Conservation (phyloP, 257 asterid species). For the Solanum infundibuliforme region DNA sequence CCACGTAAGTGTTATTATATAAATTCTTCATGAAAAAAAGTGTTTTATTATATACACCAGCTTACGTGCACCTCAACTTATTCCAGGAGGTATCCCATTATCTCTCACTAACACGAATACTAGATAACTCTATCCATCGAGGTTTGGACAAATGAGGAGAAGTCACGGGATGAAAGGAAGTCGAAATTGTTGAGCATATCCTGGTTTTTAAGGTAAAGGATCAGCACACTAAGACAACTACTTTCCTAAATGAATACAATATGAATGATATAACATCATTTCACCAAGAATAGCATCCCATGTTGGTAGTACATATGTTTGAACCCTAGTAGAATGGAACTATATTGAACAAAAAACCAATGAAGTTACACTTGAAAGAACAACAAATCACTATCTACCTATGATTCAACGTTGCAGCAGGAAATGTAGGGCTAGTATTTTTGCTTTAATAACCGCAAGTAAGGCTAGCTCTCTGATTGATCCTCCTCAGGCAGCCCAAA, state of each 20-base stretch:
- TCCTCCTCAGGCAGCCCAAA: conserved; percentile 50
- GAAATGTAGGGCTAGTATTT: background rate
- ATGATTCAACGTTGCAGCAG: background rate
- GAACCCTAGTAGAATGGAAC: background rate
- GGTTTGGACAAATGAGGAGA: background rate
- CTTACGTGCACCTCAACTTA: background rate
- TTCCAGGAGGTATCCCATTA: background rate
- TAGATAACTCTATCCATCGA: background rate
- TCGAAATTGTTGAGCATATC: background rate
- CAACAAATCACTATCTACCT: background rate
- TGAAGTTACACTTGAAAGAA: background rate
- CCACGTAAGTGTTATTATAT: background rate
- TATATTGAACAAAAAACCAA: background rate
- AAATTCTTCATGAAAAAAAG: background rate
- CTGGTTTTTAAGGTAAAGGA: background rate
- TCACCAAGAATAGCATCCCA: background rate
- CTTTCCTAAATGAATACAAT: background rate
- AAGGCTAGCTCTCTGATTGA: conserved; percentile 5
- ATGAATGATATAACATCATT: background rate
- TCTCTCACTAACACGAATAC: background rate
- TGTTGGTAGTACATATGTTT: background rate
- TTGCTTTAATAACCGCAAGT: background rate
- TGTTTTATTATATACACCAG: background rate
- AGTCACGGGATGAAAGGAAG: background rate
- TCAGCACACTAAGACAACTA: background rate